Conservation (phyloP, 352 stramenopile species). For the Blastocystis sp. region DNA sequence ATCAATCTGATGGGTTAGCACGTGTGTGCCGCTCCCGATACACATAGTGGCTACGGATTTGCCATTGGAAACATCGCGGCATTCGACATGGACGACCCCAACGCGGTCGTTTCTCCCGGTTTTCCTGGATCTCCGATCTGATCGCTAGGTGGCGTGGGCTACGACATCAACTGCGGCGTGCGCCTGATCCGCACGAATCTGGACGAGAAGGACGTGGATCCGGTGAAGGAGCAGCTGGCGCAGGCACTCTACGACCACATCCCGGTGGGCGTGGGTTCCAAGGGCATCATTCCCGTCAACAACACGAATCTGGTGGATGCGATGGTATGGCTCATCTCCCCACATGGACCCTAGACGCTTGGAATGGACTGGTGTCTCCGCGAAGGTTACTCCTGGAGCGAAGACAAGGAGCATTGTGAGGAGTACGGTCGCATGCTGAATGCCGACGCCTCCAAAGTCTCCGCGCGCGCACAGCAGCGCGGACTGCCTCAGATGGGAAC, state of each 20-base stretch:
- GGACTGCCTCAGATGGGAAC: constrained; percentile 72
- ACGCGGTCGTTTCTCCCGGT: constrained; percentile 68
- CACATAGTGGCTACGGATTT: constrained; percentile 76
- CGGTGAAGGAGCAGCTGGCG: constrained; percentile 64
- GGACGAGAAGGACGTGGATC: constrained; percentile 65
- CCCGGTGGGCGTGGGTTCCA: constrained; percentile 69
- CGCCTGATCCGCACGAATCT: constrained; percentile 72
- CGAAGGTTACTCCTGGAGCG: constrained; percentile 71
- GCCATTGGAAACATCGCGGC: constrained; percentile 74
- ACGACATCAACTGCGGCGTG: constrained; percentile 75
- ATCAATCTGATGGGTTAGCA: not conserved
- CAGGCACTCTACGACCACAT: constrained; percentile 73
- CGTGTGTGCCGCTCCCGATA: constrained; percentile 63
- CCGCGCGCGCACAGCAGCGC: constrained; percentile 67
- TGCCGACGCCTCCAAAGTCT: constrained; percentile 67
- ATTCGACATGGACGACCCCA: constrained; percentile 71
- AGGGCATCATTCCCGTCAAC: constrained; percentile 68
- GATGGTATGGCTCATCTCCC: constrained; percentile 58
- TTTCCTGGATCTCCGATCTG: not conserved
- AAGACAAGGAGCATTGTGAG: constrained; percentile 74
- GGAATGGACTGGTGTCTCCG: constrained; percentile 72
- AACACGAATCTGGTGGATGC: constrained; percentile 66
- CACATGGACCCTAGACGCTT: constrained; percentile 60
- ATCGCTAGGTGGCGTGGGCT: constrained; percentile 64
- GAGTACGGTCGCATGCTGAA: constrained; percentile 73